Evolutionary conservation across 2,329 filamentous ascomycete genomes (phyloP).

Genomic region (Xylariaceae sp.): DNA sequence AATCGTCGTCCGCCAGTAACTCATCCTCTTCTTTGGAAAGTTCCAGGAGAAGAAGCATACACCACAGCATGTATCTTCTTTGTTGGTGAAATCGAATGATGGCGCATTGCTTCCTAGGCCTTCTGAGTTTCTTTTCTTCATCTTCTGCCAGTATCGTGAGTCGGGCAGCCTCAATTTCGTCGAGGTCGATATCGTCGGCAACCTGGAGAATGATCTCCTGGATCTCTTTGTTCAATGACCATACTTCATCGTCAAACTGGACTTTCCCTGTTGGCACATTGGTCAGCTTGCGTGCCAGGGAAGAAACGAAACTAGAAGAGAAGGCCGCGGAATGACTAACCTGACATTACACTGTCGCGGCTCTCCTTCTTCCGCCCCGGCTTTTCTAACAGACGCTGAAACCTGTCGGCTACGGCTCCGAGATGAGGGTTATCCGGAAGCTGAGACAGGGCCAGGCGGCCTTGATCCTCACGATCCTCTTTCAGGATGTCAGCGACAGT

Average conservation of each 20-base stretch:
- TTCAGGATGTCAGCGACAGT: constrained; percentile 65
- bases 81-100: constrained; percentile 85
- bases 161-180: constrained; percentile 78
- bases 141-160: constrained; percentile 69
- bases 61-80: constrained; percentile 76
- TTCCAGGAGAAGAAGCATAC: constrained; percentile 72
- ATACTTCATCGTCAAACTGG: constrained; percentile 65
- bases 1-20: constrained; percentile 44
- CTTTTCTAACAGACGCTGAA: constrained; percentile 69
- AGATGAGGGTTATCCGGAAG: constrained; percentile 39
- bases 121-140: constrained; percentile 62
- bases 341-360: constrained; percentile 62
- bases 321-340: constrained; percentile 38
- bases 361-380: constrained; percentile 68
- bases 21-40: constrained; percentile 58
- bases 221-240: constrained; percentile 79
- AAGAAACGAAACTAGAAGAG: background rate
- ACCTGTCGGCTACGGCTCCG: constrained; percentile 59
- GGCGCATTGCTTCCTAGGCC: constrained; percentile 68
- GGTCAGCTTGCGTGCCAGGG: constrained; percentile 5
- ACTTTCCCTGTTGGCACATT: constrained; percentile 58
- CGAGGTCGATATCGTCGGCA: constrained; percentile 81
- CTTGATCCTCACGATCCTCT: constrained; percentile 58
- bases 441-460: constrained; percentile 40
- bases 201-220: constrained; percentile 74